These are phyloP conservation scores for Gossypium rotundifolium DNA, from an alignment of 345 rosid species.

Conservation along the genomic window DNA sequence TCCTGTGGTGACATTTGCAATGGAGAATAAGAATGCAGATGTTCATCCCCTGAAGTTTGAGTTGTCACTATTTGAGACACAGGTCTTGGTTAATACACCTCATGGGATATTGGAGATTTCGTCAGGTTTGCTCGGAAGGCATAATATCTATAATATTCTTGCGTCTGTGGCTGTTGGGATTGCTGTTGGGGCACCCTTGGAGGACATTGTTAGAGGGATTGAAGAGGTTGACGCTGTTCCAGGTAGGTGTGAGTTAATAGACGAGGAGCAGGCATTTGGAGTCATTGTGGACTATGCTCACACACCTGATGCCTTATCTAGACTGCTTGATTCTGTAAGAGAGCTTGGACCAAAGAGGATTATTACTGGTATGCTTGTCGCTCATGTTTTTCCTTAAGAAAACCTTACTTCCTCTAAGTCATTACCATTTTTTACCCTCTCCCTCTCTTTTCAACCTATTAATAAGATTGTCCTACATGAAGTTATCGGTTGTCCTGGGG, in stretches of 20 bases:
- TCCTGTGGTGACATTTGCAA: slow-evolving; percentile 82
- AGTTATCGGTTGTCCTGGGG: slow-evolving; percentile 86
- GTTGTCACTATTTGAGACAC: slow-evolving; percentile 88
- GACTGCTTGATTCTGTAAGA: slow-evolving; percentile 77
- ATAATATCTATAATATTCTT: slow-evolving; percentile 84
- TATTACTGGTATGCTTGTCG: slow-evolving; percentile 65
- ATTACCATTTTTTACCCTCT: background rate
- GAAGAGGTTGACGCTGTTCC: slow-evolving; percentile 96
- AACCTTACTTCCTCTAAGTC: background rate
- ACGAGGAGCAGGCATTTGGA: slow-evolving; percentile 90
- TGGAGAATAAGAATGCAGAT: slow-evolving; percentile 84
- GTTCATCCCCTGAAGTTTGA: slow-evolving; percentile 82
- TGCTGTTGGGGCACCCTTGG: slow-evolving; percentile 91
- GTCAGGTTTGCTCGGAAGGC: slow-evolving; percentile 80
- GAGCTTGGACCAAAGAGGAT: slow-evolving; percentile 82
- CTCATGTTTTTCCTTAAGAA: background rate
- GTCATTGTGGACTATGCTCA: slow-evolving; percentile 85
- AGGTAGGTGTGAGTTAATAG: slow-evolving; percentile 91
- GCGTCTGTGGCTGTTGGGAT: slow-evolving; percentile 92
- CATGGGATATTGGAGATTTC: slow-evolving; percentile 87
- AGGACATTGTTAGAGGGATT: slow-evolving; percentile 88
- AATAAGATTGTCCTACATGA: slow-evolving; percentile 12
- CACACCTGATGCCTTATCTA: slow-evolving; percentile 79
- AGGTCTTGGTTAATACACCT: slow-evolving; percentile 82
- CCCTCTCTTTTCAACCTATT: slow-evolving; percentile 3